Evolutionary conservation across 1,139 yeast species (phyloP), one percentile per base, ranked within the genome.

Genomic region (Nakaseomyces uthaithaninus): DNA sequence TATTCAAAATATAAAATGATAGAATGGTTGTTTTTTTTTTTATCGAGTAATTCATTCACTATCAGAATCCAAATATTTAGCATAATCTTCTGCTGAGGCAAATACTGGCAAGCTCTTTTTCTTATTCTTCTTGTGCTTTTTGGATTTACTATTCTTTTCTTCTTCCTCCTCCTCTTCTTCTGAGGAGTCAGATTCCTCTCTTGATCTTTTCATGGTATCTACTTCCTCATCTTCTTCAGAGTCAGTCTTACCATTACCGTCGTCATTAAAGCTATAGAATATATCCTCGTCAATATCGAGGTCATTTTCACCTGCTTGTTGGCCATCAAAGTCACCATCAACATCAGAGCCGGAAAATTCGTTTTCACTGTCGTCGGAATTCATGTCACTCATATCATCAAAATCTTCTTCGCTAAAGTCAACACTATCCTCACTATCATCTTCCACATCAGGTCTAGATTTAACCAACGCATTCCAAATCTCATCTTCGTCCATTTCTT

Each of bases 21-120:
- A n/a, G n/a, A n/a, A n/a, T n/a, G n/a, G 8, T 18, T 17, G 6
- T 8, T 18, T 16, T 3, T 20, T 19, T 20, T 5, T 11, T 15
- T 16, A 17, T 31, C 18, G 11, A 14, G 15, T 11, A 8, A 11
- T 31, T 37, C 42, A 70, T 41, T 75, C 82, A 40, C 75, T 77
- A 33, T 77, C 81, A 4, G 83, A 78, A 37, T 73, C 71, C 60
- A 85, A 66, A 54, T 80, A 81, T 57, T 81, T 69, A 17, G 94
- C 81, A 60, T 87, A 89, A 50, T 86, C 95, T 36, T 84, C 95
- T 8, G 79, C 94, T 37, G 93, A 80, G 2, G 95, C 97, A 67
- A 86, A 89, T 16, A 79, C 72, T 16, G 97, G 96, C 49, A 89
- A 66, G 43, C 73, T 76, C 57, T 73, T 78, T 54, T 81, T 65